Conservation (phyloP, 768 basidiomycete genomes). For the Pisolithus microcarpus region DNA sequence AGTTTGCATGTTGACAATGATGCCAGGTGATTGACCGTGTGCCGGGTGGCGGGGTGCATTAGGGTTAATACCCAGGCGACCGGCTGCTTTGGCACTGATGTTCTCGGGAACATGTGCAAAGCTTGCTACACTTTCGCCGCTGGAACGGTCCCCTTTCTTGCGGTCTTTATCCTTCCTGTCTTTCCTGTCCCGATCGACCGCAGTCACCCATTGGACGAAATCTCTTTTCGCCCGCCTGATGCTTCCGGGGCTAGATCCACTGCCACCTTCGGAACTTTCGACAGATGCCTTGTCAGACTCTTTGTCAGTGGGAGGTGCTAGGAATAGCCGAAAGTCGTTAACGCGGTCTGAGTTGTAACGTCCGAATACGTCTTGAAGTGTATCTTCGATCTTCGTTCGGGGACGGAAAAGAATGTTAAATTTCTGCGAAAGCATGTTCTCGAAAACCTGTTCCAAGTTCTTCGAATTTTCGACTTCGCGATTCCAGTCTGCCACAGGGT, state of each 20-base stretch:
- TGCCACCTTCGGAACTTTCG: slow-evolving; percentile 22
- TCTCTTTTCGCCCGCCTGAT: slow-evolving; percentile 27
- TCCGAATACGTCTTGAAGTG: slow-evolving; percentile 48
- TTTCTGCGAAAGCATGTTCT: slow-evolving; percentile 48
- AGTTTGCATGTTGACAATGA: slow-evolving; percentile 51
- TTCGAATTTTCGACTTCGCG: slow-evolving; percentile 32
- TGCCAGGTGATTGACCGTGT: slow-evolving; percentile 51
- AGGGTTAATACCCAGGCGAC: slow-evolving; percentile 29
- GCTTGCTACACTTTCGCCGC: slow-evolving; percentile 16
- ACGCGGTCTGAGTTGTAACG: slow-evolving; percentile 36
- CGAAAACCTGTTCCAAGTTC: slow-evolving; percentile 51
- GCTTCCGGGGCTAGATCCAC: slow-evolving; percentile 3
- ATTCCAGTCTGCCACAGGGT: slow-evolving; percentile 34
- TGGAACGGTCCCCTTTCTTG: slow-evolving; percentile 20
- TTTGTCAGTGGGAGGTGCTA: slow-evolving; percentile 40
- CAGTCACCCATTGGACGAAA: slow-evolving; percentile 30
- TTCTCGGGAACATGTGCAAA: slow-evolving; percentile 21
- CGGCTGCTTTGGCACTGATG: slow-evolving; percentile 31
- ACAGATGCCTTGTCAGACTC: slow-evolving; percentile 14
- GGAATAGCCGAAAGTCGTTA: slow-evolving; percentile 45
- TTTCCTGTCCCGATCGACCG: slow-evolving; percentile 30
- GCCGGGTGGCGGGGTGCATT: slow-evolving; percentile 10
- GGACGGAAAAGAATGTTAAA: slow-evolving; percentile 49
- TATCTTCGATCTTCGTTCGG: slow-evolving; percentile 39
- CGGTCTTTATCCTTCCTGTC: slow-evolving; percentile 19